Evolutionary conservation across 805 yeast genomes (phyloP).

Genomic region (Yarrowia sp.): DNA sequence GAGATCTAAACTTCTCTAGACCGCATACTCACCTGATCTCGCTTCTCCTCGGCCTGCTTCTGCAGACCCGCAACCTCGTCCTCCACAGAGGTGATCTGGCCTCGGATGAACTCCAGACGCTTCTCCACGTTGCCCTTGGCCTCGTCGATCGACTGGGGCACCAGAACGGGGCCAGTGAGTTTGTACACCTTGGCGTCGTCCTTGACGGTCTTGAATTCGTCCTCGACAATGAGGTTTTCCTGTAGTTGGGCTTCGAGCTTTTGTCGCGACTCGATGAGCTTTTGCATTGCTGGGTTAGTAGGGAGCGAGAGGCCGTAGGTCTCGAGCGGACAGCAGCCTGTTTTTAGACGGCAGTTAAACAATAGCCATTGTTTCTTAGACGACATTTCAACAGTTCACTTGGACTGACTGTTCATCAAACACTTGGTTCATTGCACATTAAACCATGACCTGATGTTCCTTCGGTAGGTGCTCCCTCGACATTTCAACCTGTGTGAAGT

Average conservation of each 20-base stretch:
- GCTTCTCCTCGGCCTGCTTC: conserved; percentile 53
- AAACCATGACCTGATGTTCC: too few species aligned
- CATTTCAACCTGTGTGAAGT: too few species aligned
- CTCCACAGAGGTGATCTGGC: conserved; percentile 78
- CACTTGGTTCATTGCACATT: too few species aligned
- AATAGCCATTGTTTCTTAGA: too few species aligned
- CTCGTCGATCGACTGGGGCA: conserved; percentile 84
- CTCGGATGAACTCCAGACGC: conserved; percentile 81
- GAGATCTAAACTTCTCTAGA: too few species aligned
- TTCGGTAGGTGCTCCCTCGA: too few species aligned
- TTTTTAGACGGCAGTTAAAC: not conserved
- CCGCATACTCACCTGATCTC: conserved; percentile 46
- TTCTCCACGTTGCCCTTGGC: conserved; percentile 82
- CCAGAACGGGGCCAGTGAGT: conserved; percentile 84
- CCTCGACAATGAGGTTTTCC: conserved; percentile 85
- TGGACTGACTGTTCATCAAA: too few species aligned
- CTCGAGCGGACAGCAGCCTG: not conserved
- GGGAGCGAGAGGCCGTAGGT: not conserved
- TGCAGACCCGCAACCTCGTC: conserved; percentile 59
- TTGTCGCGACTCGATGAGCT: conserved; percentile 69
- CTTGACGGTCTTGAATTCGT: conserved; percentile 64
- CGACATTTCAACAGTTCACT: too few species aligned
- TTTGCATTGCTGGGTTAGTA: conserved; percentile 40
- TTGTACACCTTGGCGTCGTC: conserved; percentile 79
- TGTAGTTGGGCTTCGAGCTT: conserved; percentile 90